Evolutionary conservation across 106 monocot genomes (phyloP), one percentile per base, ranked within the genome.

Genomic region (Acorus gramineus): DNA sequence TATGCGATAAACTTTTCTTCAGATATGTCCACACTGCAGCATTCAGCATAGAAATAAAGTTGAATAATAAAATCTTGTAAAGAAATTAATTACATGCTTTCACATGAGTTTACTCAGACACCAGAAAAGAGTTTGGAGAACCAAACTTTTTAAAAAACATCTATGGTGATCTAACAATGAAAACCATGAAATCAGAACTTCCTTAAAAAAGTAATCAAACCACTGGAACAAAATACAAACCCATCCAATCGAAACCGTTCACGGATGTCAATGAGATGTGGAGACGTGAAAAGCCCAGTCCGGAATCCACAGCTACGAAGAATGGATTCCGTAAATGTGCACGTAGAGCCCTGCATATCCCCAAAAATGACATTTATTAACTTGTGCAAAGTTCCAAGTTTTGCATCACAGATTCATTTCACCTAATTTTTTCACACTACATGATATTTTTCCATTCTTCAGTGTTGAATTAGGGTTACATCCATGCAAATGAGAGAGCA

Each of bases 261-360:
- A 4, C 96, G 72, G 8, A 91, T 72, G 56, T 96, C 96, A 66
- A 96, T 91, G 57, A 96, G 68, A 63, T 96, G 96, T 58, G 96
- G 91, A 3, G 91, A 91, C 8, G 91, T 96, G 73, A 96, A 96
- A 5, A 96, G 74, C 3, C 91, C 96, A 7, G 96, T 96, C 49
- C 81, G 82, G n/a, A 85, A 73, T 11, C 91, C 91, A 55, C 87
- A 96, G 55, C 65, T 67, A 14, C 96, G 75, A 13, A 96, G 73
- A 55, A 91, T 96, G 2, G 91, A 87, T 63, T 96, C 96, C 8
- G 91, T 74, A 47, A 96, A 91, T 11, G 83, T 74, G 77, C 96
- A 96, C 4, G 91, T 96, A 5, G 96, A 96, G 11, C 96, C 96
- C 96, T 96, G 56, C 13, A 70, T 2, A 46, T 53, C 8, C 7